Base-by-base conservation (phyloP, 2,329 filamentous ascomycete species). In the Albifimbria verrucaria region DNA sequence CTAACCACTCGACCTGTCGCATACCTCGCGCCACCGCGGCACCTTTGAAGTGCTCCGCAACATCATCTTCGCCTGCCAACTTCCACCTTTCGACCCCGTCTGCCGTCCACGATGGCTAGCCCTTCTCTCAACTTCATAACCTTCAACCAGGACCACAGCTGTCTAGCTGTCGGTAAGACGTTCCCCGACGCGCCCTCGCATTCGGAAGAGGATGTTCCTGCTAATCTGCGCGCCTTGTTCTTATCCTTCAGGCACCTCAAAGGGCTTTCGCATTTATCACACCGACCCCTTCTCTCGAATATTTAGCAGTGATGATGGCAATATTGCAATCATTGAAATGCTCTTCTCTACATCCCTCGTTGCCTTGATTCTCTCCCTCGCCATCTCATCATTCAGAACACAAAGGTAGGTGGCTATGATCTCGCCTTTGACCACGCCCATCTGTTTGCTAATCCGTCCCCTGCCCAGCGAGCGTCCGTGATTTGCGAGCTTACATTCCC, bases 401-500 rank as follows among this genome's bases (percentile, higher is more conserved):
- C 94, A 32, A 97, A 96, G 83, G 90, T 92, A 74, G 56, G 77
- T 69, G 41, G 41, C 39, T 26, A n/a, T n/a, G n/a, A n/a, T n/a
- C n/a, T n/a, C n/a, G n/a, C n/a, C n/a, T n/a, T n/a, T n/a, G n/a
- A n/a, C n/a, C n/a, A n/a, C n/a, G n/a, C n/a, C n/a, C n/a, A n/a
- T n/a, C 28, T 11, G 24, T 48, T 49, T 32, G 42, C 62, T 68
- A 26, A 65, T 49, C 52, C 24, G 25, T 12, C 42, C 52, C 41
- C 26, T 42, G 10, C 32, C 46, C 56, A 87, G 80, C 77, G 84
- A 60, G 80, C 80, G 2, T 87, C 93, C 42, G 90, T 95, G 55
- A 97, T 99, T 70, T 99, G 94, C 82, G 94, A 99, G 72, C 89
- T 99, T 67, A 97, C 93, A 3, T 99, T 99, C 64, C 93, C 93